A percentile compares a stretch with the other conserved stretches of the same genome.
Evolutionary conservation across 768 basidiomycete genomes (phyloP).

Genomic region (Exsudoporus frostii): DNA sequence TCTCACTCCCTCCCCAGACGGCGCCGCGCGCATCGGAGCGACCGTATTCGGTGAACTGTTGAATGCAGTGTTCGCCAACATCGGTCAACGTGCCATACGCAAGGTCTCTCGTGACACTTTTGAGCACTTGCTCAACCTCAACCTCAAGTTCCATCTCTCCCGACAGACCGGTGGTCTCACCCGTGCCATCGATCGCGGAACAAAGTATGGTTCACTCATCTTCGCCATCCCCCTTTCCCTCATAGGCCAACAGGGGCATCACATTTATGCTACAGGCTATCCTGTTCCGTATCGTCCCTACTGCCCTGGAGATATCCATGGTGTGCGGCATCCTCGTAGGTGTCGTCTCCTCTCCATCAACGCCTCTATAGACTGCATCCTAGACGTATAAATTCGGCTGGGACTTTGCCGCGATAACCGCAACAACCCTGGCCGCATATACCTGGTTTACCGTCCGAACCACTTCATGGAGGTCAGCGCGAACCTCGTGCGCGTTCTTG

Average conservation of each 20-base stretch:
- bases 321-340: constrained; percentile 95
- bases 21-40: constrained; percentile 84
- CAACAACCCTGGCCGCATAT: constrained; percentile 81
- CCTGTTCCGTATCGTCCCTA: constrained; percentile 92
- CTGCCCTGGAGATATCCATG: constrained; percentile 92
- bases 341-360: neutral
- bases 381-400: constrained; percentile 97
- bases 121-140: constrained; percentile 85
- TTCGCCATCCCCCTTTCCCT: neutral
- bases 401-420: constrained; percentile 93
- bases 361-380: neutral
- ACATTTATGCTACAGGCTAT: constrained; percentile 92
- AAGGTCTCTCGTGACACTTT: constrained; percentile 96
- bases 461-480: constrained; percentile 85
- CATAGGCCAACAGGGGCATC: constrained; percentile 65
- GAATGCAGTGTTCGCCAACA: constrained; percentile 94
- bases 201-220: constrained; percentile 60
- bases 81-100: constrained; percentile 91
- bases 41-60: constrained; percentile 88
- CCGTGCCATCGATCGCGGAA: constrained; percentile 94
- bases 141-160: constrained; percentile 88
- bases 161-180: constrained; percentile 96
- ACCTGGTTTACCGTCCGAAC: constrained; percentile 97
- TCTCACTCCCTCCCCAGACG: constrained; percentile 52
- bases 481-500: neutral